Evolutionary conservation across 495 filamentous ascomycete genomes (phyloP), one percentile per base, ranked within the genome.

Genomic region (Penicillium chermesinum): DNA sequence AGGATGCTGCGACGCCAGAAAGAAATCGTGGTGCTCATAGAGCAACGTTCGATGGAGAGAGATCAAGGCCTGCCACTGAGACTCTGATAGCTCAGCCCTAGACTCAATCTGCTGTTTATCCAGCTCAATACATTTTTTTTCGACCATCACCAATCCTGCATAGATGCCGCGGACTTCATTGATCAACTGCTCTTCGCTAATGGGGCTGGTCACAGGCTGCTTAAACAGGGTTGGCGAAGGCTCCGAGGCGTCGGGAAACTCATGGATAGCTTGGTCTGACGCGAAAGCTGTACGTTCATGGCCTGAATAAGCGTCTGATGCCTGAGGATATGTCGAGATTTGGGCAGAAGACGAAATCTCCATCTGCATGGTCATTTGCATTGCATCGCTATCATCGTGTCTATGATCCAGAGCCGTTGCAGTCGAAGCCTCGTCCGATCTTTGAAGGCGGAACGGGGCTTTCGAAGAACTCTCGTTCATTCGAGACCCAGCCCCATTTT

Each of bases 21-120:
- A 85, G 55, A 91, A 91, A 49, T 90, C 87, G 51, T 91, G 85
- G 49, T 89, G 84, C 47, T 91, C 87, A 49, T 88, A 78, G 1
- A 91, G 65, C 1, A 91, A 62, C 0, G 85, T 87, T 9, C 82
- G 69, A 56, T 93, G 88, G 1, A 89, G 60, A 2, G 81, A 82
- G 44, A 88, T 85, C 10, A 90, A 55, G 0, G 81, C 81, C 53
- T 87, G 83, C 85, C 84, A 90, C 51, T 89, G 82, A 27, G 81
- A 72, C 39, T 75, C 69, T 39, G 73, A 77, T 2, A 89, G 66
- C 27, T 58, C 48, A 66, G 58, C 51, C 13, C 69, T 49, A 40
- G 58, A 49, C 41, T 67, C 68, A 1, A 70, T 73, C 38, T 85
- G 78, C 9, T 78, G 64, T n/a, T 76, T 79, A 61, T 87, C 82